Conservation (phyloP, 768 basidiomycete species). For the Macrocybe gigantea region DNA sequence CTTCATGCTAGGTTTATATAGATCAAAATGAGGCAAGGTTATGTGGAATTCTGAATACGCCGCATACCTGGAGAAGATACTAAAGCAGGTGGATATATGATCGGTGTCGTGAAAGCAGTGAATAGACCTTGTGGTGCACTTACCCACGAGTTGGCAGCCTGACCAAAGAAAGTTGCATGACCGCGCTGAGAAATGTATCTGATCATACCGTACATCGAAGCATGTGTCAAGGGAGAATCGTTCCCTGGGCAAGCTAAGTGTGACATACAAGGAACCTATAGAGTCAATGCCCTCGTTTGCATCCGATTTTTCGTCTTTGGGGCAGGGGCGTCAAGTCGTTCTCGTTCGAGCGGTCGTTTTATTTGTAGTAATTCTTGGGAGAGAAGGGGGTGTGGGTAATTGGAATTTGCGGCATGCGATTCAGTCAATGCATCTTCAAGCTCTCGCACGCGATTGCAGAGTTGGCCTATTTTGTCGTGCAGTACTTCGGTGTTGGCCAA, state of each 20-base stretch:
- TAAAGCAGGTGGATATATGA: slow-evolving; percentile 18
- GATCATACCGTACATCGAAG: background rate
- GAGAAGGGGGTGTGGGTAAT: slow-evolving; percentile 52
- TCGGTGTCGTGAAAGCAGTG: background rate
- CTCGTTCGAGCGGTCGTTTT: slow-evolving; percentile 63
- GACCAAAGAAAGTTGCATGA: slow-evolving; percentile 60
- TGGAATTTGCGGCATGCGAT: slow-evolving; percentile 42
- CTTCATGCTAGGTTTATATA: slow-evolving; percentile 41
- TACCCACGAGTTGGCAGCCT: slow-evolving; percentile 67
- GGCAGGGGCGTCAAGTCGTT: slow-evolving; percentile 34
- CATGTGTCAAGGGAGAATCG: slow-evolving; percentile 8
- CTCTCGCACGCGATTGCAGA: slow-evolving; percentile 56
- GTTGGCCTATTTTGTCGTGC: slow-evolving; percentile 59
- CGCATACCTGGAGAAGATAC: slow-evolving; percentile 61
- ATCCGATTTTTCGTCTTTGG: slow-evolving; percentile 38
- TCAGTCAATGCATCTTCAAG: slow-evolving; percentile 63
- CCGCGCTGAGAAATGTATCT: slow-evolving; percentile 62
- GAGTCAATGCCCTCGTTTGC: slow-evolving; percentile 53
- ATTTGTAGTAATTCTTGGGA: slow-evolving; percentile 56
- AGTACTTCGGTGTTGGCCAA: slow-evolving; percentile 65
- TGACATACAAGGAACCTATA: slow-evolving; percentile 54
- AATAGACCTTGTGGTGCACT: slow-evolving; percentile 13
- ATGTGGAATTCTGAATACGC: background rate
- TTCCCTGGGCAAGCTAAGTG: slow-evolving; percentile 10
- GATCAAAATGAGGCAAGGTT: background rate